phyloP scores from a whole-genome alignment of 2,329 filamentous ascomycete species.

The Remersonia thermophila region DNA sequence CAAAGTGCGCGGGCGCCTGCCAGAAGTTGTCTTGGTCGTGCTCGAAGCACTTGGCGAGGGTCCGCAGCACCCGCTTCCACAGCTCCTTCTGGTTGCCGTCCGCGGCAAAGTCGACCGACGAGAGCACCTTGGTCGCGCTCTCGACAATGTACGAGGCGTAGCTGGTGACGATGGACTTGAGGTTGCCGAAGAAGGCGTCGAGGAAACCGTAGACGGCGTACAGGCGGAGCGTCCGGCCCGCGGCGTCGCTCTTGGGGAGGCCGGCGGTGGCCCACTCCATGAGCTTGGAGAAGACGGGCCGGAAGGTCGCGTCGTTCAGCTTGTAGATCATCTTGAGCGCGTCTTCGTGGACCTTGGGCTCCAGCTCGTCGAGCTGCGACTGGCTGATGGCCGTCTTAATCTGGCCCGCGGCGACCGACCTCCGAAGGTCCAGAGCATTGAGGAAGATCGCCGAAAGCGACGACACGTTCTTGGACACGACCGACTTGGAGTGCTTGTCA shows the following conservation, averaged over 20 bases:
- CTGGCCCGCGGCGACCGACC: constrained; percentile 38
- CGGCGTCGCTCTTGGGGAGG: constrained; percentile 48
- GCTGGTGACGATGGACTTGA: constrained; percentile 88
- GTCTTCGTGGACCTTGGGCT: constrained; percentile 54
- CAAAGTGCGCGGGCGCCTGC: constrained; percentile 83
- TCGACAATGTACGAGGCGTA: constrained; percentile 82
- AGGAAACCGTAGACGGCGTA: constrained; percentile 76
- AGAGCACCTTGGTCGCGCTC: constrained; percentile 43
- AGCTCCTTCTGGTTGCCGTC: constrained; percentile 45
- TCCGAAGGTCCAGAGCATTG: constrained; percentile 51
- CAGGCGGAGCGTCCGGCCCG: constrained; percentile 48
- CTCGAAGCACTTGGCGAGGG: constrained; percentile 64
- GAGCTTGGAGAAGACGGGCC: constrained; percentile 78
- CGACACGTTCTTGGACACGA: constrained; percentile 62
- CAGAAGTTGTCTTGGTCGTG: constrained; percentile 94
- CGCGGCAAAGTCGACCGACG: constrained; percentile 27
- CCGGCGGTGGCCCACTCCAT: constrained; percentile 63
- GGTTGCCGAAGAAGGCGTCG: constrained; percentile 63
- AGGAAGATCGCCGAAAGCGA: constrained; percentile 55
- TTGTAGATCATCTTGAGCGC: constrained; percentile 90
- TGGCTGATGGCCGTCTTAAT: constrained; percentile 26
- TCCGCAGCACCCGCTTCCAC: constrained; percentile 57
- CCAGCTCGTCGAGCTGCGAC: constrained; percentile 45
- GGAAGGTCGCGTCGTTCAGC: constrained; percentile 86
- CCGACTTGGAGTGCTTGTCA: constrained; percentile 64